These are phyloP conservation scores for Tetrapisispora nanseiensis DNA, from an alignment of 805 yeast species.

Conservation along the genomic window DNA sequence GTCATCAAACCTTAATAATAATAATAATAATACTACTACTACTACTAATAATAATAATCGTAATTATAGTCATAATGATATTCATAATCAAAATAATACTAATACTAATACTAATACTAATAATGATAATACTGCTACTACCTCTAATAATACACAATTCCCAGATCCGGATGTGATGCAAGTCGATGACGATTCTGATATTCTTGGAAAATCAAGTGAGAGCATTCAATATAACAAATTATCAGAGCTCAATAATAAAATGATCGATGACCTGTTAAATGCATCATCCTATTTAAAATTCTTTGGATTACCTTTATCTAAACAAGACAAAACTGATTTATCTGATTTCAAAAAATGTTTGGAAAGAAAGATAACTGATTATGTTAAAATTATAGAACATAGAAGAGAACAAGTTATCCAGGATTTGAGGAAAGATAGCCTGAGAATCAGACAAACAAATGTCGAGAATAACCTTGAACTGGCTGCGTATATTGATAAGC, in stretches of 20 bases:
- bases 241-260: neutral
- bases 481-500: slow-evolving; percentile 14
- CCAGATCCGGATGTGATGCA: neutral
- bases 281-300: neutral
- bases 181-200: neutral
- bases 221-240: neutral
- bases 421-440: slow-evolving; percentile 20
- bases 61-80: too few relatives aligned
- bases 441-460: slow-evolving; percentile 13
- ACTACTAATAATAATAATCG: too few relatives aligned
- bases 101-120: too few relatives aligned
- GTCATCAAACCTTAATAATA: too few relatives aligned
- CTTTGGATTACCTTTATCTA: slow-evolving; percentile 1
- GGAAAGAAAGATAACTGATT: slow-evolving; percentile 19
- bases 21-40: too few relatives aligned
- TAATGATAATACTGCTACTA: too few relatives aligned
- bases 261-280: neutral
- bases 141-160: neutral
- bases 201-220: neutral
- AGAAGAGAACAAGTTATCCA: slow-evolving; percentile 18
- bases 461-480: slow-evolving; percentile 13
- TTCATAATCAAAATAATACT: too few relatives aligned
- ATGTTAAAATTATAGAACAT: slow-evolving; percentile 18
- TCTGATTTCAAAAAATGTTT: slow-evolving; percentile 17
- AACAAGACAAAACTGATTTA: slow-evolving; percentile 14